phyloP scores from a whole-genome alignment of 164 flowering plant genomes.

The Magnolia sinica region DNA sequence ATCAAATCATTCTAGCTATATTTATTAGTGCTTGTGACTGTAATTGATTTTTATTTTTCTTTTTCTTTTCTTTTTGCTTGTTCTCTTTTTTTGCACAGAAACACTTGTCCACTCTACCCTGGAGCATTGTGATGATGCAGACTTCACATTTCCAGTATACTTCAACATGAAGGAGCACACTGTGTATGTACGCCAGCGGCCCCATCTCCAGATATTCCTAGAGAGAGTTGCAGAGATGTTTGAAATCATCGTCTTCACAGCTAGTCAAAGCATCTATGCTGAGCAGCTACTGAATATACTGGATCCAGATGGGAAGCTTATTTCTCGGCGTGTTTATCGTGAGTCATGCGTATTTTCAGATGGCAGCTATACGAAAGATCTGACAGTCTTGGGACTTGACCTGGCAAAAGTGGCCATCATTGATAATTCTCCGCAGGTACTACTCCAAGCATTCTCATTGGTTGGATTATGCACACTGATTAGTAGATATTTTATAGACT shows the following conservation, averaged over 20 bases:
- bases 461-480: too few species aligned
- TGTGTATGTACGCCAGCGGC: conserved; percentile 84
- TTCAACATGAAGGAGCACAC: conserved; percentile 88
- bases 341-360: conserved; percentile 89
- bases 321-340: conserved; percentile 79
- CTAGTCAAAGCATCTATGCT: conserved; percentile 94
- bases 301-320: conserved; percentile 75
- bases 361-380: conserved; percentile 84
- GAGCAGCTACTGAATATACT: conserved; percentile 74
- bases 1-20: neutral
- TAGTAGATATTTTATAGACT: too few species aligned
- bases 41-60: neutral
- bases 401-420: conserved; percentile 91
- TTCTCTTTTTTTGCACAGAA: conserved; percentile 46
- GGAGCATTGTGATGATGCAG: conserved; percentile 78
- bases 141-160: conserved; percentile 76
- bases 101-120: conserved; percentile 92
- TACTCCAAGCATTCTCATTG: too few species aligned
- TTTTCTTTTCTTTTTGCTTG: neutral
- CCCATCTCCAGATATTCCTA: conserved; percentile 65
- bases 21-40: neutral
- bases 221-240: conserved; percentile 90
- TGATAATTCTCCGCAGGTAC: conserved; percentile 98
- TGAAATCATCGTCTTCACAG: conserved; percentile 85
- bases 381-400: conserved; percentile 90